Conservation (phyloP, 2,329 filamentous ascomycete genomes). For the Clarireedia hainanense region DNA sequence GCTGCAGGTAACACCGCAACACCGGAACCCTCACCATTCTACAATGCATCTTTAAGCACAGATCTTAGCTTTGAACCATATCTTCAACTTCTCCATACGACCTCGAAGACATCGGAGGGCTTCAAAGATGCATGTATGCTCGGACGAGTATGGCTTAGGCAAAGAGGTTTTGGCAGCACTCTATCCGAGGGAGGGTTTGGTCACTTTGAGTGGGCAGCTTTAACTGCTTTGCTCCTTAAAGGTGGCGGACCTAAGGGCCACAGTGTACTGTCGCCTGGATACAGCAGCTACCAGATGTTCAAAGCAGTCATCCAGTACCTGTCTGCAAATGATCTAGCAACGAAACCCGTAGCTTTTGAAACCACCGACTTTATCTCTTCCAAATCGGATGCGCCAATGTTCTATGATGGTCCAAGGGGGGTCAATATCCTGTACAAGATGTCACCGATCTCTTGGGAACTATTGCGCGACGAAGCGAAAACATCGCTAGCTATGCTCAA, state of each 20-base stretch:
- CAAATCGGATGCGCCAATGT: conserved; percentile 50
- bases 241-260: conserved; percentile 66
- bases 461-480: conserved; percentile 67
- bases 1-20: conserved; percentile 34
- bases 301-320: conserved; percentile 90
- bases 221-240: conserved; percentile 73
- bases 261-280: conserved; percentile 65
- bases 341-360: conserved; percentile 51
- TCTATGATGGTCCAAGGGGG: conserved; percentile 68
- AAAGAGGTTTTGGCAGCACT: conserved; percentile 68
- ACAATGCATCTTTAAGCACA: conserved; percentile 77
- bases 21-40: conserved; percentile 62
- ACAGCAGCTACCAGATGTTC: conserved; percentile 90
- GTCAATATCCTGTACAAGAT: conserved; percentile 89
- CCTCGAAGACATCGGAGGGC: conserved; percentile 44
- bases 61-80: conserved; percentile 69
- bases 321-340: conserved; percentile 61
- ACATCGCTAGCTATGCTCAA: conserved; percentile 68
- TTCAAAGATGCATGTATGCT: conserved; percentile 82
- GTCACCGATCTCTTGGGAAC: conserved; percentile 71
- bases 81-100: conserved; percentile 65
- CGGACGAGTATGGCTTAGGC: conserved; percentile 80
- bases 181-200: conserved; percentile 80
- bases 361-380: conserved; percentile 34
- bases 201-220: conserved; percentile 80